Evolutionary conservation across 441 rosid species (phyloP).

Genomic region (Brassica hybrid): DNA sequence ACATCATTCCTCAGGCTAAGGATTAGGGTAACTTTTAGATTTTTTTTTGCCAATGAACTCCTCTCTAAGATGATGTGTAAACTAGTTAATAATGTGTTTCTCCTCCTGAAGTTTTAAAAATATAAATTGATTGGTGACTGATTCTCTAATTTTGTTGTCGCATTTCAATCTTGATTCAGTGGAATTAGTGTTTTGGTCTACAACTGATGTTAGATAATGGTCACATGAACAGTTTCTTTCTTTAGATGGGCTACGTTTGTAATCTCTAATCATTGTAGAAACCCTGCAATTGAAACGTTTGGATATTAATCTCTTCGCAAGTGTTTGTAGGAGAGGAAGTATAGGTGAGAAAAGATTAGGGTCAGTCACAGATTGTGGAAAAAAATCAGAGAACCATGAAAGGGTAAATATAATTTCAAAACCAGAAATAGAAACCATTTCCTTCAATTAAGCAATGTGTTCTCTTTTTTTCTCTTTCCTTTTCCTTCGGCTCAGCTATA

Average conservation of each 20-base stretch:
- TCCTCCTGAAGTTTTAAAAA: no score
- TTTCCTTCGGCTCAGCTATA: slow-evolving; percentile 17
- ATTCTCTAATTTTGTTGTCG: no score
- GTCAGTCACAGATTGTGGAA: slow-evolving; percentile 34
- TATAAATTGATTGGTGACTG: no score
- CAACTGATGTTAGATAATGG: slow-evolving; percentile 15
- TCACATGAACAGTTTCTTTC: slow-evolving; percentile 14
- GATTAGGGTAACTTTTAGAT: no score
- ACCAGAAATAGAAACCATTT: slow-evolving; percentile 36
- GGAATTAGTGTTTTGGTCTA: slow-evolving; percentile 13
- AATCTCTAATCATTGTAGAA: slow-evolving; percentile 7
- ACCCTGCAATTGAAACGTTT: slow-evolving; percentile 20
- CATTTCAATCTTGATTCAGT: not conserved
- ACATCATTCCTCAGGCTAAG: no score
- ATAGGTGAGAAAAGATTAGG: slow-evolving; percentile 41
- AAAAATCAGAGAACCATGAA: slow-evolving; percentile 36
- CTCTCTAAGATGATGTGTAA: no score
- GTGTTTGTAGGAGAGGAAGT: slow-evolving; percentile 47
- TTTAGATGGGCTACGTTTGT: slow-evolving; percentile 21
- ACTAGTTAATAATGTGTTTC: no score
- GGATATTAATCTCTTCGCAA: slow-evolving; percentile 30
- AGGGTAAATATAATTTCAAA: not conserved
- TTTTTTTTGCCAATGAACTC: no score
- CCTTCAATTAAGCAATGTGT: slow-evolving; percentile 41
- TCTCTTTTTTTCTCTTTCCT: slow-evolving; percentile 25